phyloP scores from a whole-genome alignment of 2,329 filamentous ascomycete species.

The Fusarium goolgardi region DNA sequence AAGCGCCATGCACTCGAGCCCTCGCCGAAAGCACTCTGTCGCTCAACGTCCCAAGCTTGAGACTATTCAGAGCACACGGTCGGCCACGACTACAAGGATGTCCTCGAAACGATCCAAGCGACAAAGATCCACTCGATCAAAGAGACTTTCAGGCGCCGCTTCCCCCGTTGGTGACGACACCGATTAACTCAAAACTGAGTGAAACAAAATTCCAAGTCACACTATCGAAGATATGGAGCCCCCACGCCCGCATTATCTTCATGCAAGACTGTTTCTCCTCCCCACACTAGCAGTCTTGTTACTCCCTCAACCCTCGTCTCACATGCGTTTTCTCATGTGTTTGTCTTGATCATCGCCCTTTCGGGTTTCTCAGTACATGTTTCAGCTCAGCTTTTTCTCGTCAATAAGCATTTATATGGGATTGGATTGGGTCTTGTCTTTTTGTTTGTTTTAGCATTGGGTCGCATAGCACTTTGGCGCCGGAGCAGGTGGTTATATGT shows the following conservation, averaged over 20 bases:
- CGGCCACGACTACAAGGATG: conserved; percentile 46
- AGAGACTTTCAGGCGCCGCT: conserved; percentile 48
- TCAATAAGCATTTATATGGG: conserved; percentile 45
- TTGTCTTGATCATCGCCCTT: conserved; percentile 21
- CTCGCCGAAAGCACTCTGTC: conserved; percentile 44
- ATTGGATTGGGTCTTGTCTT: conserved; percentile 31
- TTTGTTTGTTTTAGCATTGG: conserved; percentile 36
- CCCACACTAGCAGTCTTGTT: conserved; percentile 11
- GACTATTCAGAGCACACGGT: conserved; percentile 60
- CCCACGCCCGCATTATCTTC: conserved; percentile 21
- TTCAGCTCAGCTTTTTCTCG: conserved; percentile 29
- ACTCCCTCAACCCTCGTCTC: conserved; percentile 11
- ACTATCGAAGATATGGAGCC: conserved; percentile 14
- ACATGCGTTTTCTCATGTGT: conserved; percentile 13
- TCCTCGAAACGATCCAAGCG: conserved; percentile 48
- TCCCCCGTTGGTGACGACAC: conserved; percentile 55
- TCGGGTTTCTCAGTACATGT: conserved; percentile 29
- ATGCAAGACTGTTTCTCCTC: conserved; percentile 25
- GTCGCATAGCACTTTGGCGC: conserved; percentile 45
- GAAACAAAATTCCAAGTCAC: conserved; percentile 30
- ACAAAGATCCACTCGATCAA: conserved; percentile 48
- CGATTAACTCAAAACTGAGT: conserved; percentile 43
- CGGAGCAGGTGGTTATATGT: conserved; percentile 36
- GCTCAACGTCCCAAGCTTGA: conserved; percentile 59
- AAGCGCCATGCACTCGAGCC: conserved; percentile 43